phyloP scores from a whole-genome alignment of 2,329 filamentous ascomycete species.

The Cordyceps militaris region DNA sequence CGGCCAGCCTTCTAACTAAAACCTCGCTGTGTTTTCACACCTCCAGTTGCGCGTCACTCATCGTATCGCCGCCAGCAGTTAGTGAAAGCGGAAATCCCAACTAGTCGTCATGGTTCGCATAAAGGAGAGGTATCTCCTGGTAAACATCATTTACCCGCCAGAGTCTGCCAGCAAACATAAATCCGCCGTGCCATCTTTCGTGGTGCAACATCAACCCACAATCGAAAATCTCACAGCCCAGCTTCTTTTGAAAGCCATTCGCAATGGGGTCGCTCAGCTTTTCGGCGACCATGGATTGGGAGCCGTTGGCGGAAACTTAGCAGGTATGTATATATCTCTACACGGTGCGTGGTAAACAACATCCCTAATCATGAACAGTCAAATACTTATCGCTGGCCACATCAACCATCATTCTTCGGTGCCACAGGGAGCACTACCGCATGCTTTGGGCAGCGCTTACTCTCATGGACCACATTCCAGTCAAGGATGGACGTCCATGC shows the following conservation, averaged over 20 bases:
- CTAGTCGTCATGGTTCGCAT: constrained; percentile 73
- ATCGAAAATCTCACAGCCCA: constrained; percentile 61
- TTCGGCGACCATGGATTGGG: constrained; percentile 89
- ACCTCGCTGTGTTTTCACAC: background rate
- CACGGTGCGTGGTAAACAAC: background rate
- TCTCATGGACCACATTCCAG: constrained; percentile 64
- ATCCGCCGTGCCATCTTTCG: constrained; percentile 46
- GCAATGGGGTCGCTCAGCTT: constrained; percentile 60
- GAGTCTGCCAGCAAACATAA: constrained; percentile 31
- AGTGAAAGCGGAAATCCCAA: too few relatives aligned
- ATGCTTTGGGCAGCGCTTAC: constrained; percentile 87
- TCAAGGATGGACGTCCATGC: constrained; percentile 55
- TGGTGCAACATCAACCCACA: constrained; percentile 75
- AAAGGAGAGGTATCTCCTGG: constrained; percentile 92
- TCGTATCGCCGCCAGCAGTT: background rate
- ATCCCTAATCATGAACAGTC: constrained; percentile 36
- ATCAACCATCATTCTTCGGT: constrained; percentile 84
- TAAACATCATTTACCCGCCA: constrained; percentile 83
- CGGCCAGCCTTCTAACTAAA: background rate
- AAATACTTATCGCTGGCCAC: constrained; percentile 93
- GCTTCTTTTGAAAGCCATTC: constrained; percentile 60
- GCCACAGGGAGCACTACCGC: constrained; percentile 73
- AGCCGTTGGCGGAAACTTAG: constrained; percentile 60
- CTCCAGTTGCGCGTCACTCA: background rate
- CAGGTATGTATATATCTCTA: constrained; percentile 41